Evolutionary conservation across 352 stramenopile genomes (phyloP), one percentile per base, ranked within the genome.

Genomic region (Phytophthora syringae): DNA sequence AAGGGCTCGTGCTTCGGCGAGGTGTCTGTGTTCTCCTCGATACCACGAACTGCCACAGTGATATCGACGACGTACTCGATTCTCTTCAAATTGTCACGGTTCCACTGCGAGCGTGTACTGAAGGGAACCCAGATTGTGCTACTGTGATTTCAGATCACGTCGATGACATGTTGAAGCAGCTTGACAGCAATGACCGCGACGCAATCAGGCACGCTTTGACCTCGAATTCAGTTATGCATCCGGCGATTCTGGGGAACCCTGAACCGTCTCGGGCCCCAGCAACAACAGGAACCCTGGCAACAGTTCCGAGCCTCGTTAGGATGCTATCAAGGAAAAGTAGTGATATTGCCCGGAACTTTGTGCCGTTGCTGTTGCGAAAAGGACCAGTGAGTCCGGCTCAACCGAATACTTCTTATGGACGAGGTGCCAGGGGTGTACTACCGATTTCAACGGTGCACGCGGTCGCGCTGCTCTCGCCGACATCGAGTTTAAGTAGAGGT

Each of bases 1-100:
- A 92, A 93, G 53, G 77, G 76, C 3, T 69, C 68, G 15, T 94
- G 74, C 50, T 85, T 94, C 40, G 86, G 86, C 4, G 86, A 94
- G 39, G 47, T 94, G 2, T 90, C 84, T 0, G 70, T 94, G 1
- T 92, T 94, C 36, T 86, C 80, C 0, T 80, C 75, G 15, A 72
- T 74, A 24, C 72, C 68, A 18, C 67, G 86, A 24, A 78, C 84
- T 1, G 86, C 86, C 10, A 79, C 82, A 0, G 72, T 93, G 18
- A 53, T 83, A 5, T 82, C 84, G 1, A 80, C 72, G 0, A 93
- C 84, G 1, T 93, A 91, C 52, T 82, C 70, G 2, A 85, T 87
- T 27, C 61, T 93, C 1, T 93, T 90, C 67, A 83, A 80, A 49
- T 60, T 93, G 3, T 77, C 79, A 15, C 70, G 82, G 0, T 89